Conservation (phyloP, 2,329 filamentous ascomycete species). For the Alternaria burnsii region DNA sequence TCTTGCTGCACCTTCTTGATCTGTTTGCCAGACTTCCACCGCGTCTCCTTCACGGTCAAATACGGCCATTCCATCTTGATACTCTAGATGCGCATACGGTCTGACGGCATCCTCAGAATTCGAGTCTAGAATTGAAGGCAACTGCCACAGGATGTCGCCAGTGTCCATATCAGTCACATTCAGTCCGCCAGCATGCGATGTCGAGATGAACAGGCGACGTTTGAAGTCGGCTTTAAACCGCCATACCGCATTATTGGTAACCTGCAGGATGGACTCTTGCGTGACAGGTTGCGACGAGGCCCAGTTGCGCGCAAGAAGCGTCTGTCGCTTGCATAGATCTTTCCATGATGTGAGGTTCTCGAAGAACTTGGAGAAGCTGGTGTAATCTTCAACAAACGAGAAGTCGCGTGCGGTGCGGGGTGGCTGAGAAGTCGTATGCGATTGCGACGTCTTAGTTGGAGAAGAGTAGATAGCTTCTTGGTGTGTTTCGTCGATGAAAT, state of each 20-base stretch:
- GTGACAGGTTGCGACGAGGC: constrained; percentile 4
- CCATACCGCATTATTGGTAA: constrained; percentile 12
- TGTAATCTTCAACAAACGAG: constrained; percentile 4
- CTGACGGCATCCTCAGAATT: constrained; percentile 4
- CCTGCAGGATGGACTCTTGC: constrained; percentile 11
- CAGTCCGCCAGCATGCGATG: constrained; percentile 13
- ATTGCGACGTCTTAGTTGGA: constrained; percentile 8
- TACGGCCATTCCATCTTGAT: constrained; percentile 14
- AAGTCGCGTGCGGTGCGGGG: constrained; percentile 6
- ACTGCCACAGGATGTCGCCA: constrained; percentile 5
- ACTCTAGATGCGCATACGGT: constrained; percentile 16
- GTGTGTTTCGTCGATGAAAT: constrained; percentile 16
- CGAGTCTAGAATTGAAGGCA: constrained; percentile 10
- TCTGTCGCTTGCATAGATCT: constrained; percentile 10
- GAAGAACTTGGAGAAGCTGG: constrained; percentile 17
- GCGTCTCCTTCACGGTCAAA: constrained; percentile 13
- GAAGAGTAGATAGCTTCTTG: constrained; percentile 13
- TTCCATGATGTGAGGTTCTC: constrained; percentile 14
- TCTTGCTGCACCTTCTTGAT: constrained; percentile 7
- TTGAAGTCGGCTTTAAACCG: constrained; percentile 17
- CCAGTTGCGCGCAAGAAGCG: constrained; percentile 10
- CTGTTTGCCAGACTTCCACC: constrained; percentile 12
- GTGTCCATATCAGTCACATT: constrained; percentile 14
- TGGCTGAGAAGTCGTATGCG: background rate
- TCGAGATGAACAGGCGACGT: constrained; percentile 17